Base-by-base conservation (phyloP, 192 early-diverging fungal genomes). In the Coemansia sp. region DNA sequence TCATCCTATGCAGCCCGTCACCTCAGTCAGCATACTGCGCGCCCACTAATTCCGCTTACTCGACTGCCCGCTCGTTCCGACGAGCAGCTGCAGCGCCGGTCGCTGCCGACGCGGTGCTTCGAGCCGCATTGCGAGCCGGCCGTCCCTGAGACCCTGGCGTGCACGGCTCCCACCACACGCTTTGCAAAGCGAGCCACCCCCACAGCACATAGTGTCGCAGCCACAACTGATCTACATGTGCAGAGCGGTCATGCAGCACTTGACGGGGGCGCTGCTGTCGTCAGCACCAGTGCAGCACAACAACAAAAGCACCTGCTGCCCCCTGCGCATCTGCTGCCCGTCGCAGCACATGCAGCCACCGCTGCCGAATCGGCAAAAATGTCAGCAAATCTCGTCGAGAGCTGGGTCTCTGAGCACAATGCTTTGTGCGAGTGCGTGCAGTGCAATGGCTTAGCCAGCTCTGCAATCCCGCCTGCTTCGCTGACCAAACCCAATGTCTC, bases 291-390 rank as follows among this genome's bases (percentile, higher is more conserved):
- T 4, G 10, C 52, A 14, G 22, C n/a, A 21, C 50, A 52, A 9
- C 49, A 17, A 21, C n/a, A 10, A 17, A 19, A 5, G 50, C n/a
- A 21, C n/a, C 20, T 12, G 22, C 50, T 21, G 22, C 22, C 50
- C 50, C 5, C 28, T 6, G 15, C 14, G 53, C 53, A 55, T 20
- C 52, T 7, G 22, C 52, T 10, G 25, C 22, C 52, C 12, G 53
- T 36, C 23, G 23, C 53, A 31, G 6, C 28, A 10, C 28, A 55
- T 17, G 53, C 53, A 34, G 53, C 23, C 25, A 14, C 28, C 21
- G 4, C n/a, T 31, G 53, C 53, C 53, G 26, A 55, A 31, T 31
- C 53, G 21, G 53, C 53, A 55, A 55, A 31, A 15, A 55, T 23
- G 7, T 34, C 31, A 34, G 53, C 53, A 8, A 15, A n/a, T 10